These are phyloP conservation scores for Otatea glauca DNA, from an alignment of 176 grass and related monocot genomes.

Conservation along the genomic window DNA sequence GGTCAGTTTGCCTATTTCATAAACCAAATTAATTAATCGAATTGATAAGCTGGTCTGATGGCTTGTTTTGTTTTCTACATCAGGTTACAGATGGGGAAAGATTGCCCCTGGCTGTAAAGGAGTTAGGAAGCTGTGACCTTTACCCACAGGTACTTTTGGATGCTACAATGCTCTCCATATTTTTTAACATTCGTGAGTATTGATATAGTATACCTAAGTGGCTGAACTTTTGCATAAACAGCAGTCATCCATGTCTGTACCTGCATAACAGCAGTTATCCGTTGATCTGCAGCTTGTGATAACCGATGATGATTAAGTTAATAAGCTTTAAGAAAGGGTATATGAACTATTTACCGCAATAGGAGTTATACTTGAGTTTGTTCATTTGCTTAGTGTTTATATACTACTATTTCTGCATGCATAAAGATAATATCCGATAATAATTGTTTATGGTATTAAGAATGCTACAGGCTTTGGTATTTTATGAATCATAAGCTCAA, in stretches of 20 bases:
- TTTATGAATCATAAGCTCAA: slow-evolving; percentile 4
- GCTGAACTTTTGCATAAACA: slow-evolving; percentile 25
- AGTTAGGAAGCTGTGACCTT: slow-evolving; percentile 95
- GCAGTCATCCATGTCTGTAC: neutral
- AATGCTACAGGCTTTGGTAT: neutral
- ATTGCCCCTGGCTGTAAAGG: slow-evolving; percentile 90
- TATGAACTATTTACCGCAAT: slow-evolving; percentile 14
- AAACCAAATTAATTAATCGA: slow-evolving; percentile 19
- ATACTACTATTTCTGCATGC: neutral
- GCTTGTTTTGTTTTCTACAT: slow-evolving; percentile 40
- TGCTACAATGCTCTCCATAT: slow-evolving; percentile 26
- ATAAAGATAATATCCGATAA: neutral
- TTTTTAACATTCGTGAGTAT: slow-evolving; percentile 22
- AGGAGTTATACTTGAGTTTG: neutral
- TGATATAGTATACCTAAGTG: slow-evolving; percentile 24
- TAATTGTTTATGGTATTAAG: neutral
- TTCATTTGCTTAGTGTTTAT: slow-evolving; percentile 26
- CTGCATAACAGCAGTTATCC: neutral
- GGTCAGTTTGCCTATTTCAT: slow-evolving; percentile 53
- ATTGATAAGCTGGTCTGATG: slow-evolving; percentile 8
- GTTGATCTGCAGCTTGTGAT: neutral
- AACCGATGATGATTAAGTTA: slow-evolving; percentile 6
- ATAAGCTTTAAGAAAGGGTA: slow-evolving; percentile 12
- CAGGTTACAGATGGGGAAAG: slow-evolving; percentile 94
- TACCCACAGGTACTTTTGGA: slow-evolving; percentile 84